These are phyloP conservation scores for Arachis hypogaea DNA, from an alignment of 306 rosid species.

Conservation along the genomic window DNA sequence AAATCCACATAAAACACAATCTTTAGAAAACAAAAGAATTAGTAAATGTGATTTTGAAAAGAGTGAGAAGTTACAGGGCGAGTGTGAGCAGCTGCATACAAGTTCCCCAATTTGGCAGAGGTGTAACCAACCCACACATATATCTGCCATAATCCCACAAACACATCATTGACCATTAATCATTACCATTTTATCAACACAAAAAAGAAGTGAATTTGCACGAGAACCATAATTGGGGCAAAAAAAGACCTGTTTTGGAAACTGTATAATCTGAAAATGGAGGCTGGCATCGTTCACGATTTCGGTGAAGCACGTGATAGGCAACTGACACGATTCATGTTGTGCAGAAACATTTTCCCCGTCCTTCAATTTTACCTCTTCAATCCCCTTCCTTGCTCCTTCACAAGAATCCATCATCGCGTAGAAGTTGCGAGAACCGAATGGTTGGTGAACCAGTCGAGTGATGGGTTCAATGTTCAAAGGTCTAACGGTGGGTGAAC, in stretches of 20 bases:
- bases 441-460: no score
- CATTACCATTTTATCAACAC: neutral
- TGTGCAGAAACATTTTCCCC: neutral
- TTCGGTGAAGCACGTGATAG: conserved; percentile 67
- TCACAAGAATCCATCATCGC: conserved; percentile 40
- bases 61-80: conserved; percentile 60
- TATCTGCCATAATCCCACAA: conserved; percentile 52
- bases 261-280: conserved; percentile 82
- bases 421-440: conserved; percentile 18
- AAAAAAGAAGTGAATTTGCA: neutral
- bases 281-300: conserved; percentile 61
- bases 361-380: conserved; percentile 34
- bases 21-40: neutral
- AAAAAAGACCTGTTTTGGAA: conserved; percentile 67
- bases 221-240: neutral
- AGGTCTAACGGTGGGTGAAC: no score
- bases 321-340: conserved; percentile 39
- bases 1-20: neutral
- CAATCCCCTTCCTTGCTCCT: conserved; percentile 30
- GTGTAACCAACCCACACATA: conserved; percentile 87
- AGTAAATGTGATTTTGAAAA: neutral
- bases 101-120: conserved; percentile 72
- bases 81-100: conserved; percentile 87
- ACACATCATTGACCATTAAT: neutral
- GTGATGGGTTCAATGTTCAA: no score